Evolutionary conservation across 1,284 basidiomycete species (phyloP).

Genomic region (Cryptococcus wingfieldii): DNA sequence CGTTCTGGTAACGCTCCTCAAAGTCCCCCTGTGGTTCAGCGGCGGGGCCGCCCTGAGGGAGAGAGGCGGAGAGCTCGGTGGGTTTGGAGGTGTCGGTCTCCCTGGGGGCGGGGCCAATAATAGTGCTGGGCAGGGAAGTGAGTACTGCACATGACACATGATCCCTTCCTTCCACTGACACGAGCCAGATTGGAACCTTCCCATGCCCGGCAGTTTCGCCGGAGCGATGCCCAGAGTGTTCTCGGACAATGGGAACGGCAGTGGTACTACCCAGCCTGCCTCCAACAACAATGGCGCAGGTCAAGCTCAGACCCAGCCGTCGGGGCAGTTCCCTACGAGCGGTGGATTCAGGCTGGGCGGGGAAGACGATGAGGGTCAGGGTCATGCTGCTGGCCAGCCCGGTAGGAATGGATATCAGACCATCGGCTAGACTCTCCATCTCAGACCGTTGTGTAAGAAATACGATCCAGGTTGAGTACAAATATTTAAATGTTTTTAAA

Average conservation of each 20-base stretch:
- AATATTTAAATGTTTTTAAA: neutral
- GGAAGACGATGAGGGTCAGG: slow-evolving; percentile 21
- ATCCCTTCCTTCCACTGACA: neutral
- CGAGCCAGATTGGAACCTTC: slow-evolving; percentile 9
- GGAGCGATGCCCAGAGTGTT: neutral
- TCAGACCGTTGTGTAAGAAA: neutral
- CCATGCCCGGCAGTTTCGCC: slow-evolving; percentile 11
- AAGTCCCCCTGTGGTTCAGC: slow-evolving; percentile 35
- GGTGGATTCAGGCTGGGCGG: slow-evolving; percentile 33
- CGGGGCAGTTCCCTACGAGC: slow-evolving; percentile 21
- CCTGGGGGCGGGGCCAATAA: slow-evolving; percentile 1
- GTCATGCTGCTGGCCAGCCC: slow-evolving; percentile 7
- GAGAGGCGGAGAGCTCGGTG: slow-evolving; percentile 32
- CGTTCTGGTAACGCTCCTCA: slow-evolving; percentile 26
- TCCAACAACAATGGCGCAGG: neutral
- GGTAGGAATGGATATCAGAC: slow-evolving; percentile 17
- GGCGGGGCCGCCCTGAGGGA: slow-evolving; percentile 28
- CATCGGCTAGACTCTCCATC: slow-evolving; percentile 7
- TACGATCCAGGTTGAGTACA: neutral
- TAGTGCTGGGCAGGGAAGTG: neutral
- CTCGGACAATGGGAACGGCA: neutral
- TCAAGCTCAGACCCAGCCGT: neutral
- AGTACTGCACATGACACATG: neutral
- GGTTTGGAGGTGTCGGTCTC: slow-evolving; percentile 8
- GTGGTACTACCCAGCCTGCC: neutral